Conservation (phyloP, 1,139 yeast genomes). For the Blastobotrys raffinosifermentans region DNA sequence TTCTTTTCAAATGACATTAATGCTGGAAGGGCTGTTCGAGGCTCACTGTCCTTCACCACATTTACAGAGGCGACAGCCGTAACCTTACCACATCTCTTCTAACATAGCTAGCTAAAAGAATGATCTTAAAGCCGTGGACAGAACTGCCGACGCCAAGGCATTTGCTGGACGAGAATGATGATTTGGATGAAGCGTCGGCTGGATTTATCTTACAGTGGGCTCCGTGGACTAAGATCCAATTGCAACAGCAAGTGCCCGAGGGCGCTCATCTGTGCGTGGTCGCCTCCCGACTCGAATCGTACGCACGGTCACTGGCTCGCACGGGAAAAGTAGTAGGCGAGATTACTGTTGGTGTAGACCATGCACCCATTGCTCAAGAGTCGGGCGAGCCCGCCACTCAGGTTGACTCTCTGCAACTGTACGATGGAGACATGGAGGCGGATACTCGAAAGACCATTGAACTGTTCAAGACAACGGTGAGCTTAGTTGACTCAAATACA, state of each 20-base stretch:
- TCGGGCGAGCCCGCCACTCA: constrained; percentile 3
- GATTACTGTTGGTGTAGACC: constrained; percentile 12
- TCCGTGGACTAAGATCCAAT: constrained; percentile 18
- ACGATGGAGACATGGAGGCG: constrained; percentile 6
- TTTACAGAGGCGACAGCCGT: neutral
- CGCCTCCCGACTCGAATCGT: constrained; percentile 17
- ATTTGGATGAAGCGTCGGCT: constrained; percentile 34
- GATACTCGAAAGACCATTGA: neutral
- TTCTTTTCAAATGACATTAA: constrained; percentile 22
- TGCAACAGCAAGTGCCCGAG: neutral
- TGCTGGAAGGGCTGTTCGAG: neutral
- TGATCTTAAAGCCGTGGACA: constrained; percentile 51
- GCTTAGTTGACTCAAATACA: neutral
- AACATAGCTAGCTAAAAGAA: neutral
- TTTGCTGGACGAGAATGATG: constrained; percentile 41
- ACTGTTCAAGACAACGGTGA: neutral
- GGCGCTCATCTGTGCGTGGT: constrained; percentile 16
- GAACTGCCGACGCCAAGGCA: constrained; percentile 52
- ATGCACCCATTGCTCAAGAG: neutral
- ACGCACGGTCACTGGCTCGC: constrained; percentile 7
- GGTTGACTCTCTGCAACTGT: neutral
- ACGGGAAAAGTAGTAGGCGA: constrained; percentile 10
- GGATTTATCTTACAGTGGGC: constrained; percentile 13
- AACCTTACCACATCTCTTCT: neutral
- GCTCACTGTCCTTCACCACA: too few species aligned